These are phyloP conservation scores for Fusarium abutilonis DNA, from an alignment of 2,329 filamentous ascomycete species.

Conservation along the genomic window DNA sequence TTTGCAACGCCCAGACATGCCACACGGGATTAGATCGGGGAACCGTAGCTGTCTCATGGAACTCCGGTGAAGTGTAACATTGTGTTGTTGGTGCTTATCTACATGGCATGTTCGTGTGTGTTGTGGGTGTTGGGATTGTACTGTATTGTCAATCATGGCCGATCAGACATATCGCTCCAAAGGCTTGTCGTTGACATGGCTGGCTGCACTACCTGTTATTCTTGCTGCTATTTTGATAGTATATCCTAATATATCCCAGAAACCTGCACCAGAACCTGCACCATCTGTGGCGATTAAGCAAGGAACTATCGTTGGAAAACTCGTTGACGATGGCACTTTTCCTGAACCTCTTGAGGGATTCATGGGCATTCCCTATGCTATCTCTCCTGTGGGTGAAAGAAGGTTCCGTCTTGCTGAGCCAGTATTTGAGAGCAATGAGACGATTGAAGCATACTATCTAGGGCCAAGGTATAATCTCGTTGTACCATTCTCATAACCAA, in stretches of 20 bases:
- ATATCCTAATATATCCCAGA: conserved; percentile 20
- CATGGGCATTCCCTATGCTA: conserved; percentile 59
- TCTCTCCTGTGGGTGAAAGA: conserved; percentile 55
- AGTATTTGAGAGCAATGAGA: conserved; percentile 43
- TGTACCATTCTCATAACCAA: accelerated
- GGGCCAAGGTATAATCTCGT: conserved; percentile 29
- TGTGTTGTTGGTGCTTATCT: conserved; percentile 21
- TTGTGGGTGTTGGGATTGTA: not conserved
- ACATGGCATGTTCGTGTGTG: conserved; percentile 5
- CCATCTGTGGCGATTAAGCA: conserved; percentile 45
- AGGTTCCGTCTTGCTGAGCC: conserved; percentile 53
- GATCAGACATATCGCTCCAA: conserved; percentile 15
- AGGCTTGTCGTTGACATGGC: conserved; percentile 25
- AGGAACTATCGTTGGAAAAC: conserved; percentile 47
- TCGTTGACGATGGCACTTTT: conserved; percentile 46
- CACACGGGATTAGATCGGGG: conserved; percentile 32
- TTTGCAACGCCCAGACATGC: conserved; percentile 15
- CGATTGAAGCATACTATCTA: conserved; percentile 40
- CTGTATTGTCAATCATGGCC: conserved; percentile 19
- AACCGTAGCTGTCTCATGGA: conserved; percentile 2
- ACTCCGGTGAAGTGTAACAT: conserved; percentile 1
- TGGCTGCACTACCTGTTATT: conserved; percentile 31
- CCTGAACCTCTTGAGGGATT: conserved; percentile 53
- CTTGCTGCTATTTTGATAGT: conserved; percentile 23
- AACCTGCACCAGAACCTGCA: conserved; percentile 7